Evolutionary conservation across 352 stramenopile species (phyloP), one percentile per base, ranked within the genome.

Genomic region (Globisporangium carolinianum): DNA sequence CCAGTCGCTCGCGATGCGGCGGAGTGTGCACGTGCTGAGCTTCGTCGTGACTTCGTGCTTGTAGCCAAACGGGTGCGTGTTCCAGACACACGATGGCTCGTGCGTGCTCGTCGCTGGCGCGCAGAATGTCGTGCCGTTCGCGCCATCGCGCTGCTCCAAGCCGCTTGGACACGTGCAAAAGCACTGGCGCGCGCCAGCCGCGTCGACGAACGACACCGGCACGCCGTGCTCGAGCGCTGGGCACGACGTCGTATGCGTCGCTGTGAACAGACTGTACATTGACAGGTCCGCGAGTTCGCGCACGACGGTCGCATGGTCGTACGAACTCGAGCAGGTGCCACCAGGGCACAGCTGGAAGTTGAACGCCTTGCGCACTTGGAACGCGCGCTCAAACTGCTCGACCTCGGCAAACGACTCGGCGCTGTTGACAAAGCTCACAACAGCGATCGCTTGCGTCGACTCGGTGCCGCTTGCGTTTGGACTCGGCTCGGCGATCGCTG

Each of bases 261-360:
- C 62, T 1, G 63, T 71, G 63, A 86, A 85, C 37, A 77, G 76
- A 32, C 79, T 87, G 69, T 85, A 87, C 67, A 83, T 67, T 59
- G 78, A 81, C 51, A 89, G 35, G 10, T 86, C 71, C 0, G 71
- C 68, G 3, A 43, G 59, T 9, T 81, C 57, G 9, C 58, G 18
- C 8, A 87, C 48, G 14, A 71, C 32, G 54, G 85, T 64, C 58
- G 65, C 75, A 47, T 83, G 73, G 46, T 73, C 57, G 53, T 71
- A 79, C 5, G 51, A 46, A 5, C 52, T 55, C 35, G n/a, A 12
- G n/a, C 51, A 9, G 37, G 50, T 62, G 18, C 64, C 58, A 1
- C 10, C 12, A 1, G 61, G 58, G 50, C 69, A 64, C 3, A 64
- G 5, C 39, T 60, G 39, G 38, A 64, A 64, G 59, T 64, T 64